Base-by-base conservation (phyloP, 345 rosid species). In the Dovyalis caffra region DNA sequence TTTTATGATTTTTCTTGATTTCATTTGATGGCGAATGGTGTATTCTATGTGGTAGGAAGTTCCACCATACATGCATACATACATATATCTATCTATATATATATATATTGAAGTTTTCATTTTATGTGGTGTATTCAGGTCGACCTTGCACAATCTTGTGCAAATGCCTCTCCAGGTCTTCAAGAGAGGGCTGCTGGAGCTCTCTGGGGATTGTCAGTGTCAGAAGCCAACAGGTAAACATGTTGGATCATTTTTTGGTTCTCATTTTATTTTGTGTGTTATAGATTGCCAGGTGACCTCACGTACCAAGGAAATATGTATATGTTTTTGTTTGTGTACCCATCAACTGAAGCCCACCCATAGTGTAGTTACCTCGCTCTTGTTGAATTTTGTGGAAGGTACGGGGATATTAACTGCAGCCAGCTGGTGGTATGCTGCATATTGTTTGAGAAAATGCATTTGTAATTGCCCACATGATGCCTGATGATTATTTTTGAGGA, bases 121-220 rank as follows among this genome's bases (percentile, higher is more conserved):
- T 38, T 8, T 43, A n/a, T 65, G 49, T 37, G 77, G 63, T 31
- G 35, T 68, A 20, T 61, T 14, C 43, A 83, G 84, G 84, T 84
- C 66, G 43, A 83, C 64, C 81, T 84, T 12, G 87, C 85, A 32
- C 80, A 71, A 71, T 81, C 81, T 33, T 81, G 83, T 68, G 68
- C 79, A n/a, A 72, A 66, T 74, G 58, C 77, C 69, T 81, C 85
- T 51, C 79, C 47, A 21, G 79, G 81, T 74, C 81, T 84, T 70
- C 87, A 84, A 74, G 85, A 84, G 74, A 76, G 87, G 70, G 85
- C 85, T 51, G 87, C 85, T 26, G 85, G 85, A 25, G 81, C 85
- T 62, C 75, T 80, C 3, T 84, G 84, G 84, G 82, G 84, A 60
- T 78, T 80, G 78, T 84, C 86, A 2, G 82, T 84, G 18, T 84